Base-by-base conservation (phyloP, 148 eudicot genomes). In the Rhododendron molle region DNA sequence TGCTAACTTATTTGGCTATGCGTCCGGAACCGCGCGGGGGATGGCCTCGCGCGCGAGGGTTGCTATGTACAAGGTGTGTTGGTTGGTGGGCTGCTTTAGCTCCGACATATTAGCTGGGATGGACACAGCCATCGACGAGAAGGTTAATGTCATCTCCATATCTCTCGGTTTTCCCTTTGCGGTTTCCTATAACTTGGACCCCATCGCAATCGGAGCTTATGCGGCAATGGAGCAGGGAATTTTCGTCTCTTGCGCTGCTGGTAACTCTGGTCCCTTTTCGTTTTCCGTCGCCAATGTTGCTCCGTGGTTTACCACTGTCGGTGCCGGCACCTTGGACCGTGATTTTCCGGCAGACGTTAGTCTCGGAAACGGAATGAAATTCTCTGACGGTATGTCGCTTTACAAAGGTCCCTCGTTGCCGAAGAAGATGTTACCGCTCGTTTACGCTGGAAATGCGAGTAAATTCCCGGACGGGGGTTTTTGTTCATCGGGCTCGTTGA, bases 61-160 rank as follows among this genome's bases (percentile, higher is more conserved):
- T 5, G 96, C 96, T 0, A 88, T 78, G 0, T 94, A 92, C 80
- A 94, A 94, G 80, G 96, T 92, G 15, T 94, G 96, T 46, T 94
- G 94, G 94, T 11, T 18, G 2, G 90, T 87, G 7, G 94, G 92
- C 3, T 94, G 96, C 82, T 89, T 90, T 28, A 89, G 92, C 82
- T 89, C 96, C 2, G 94, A 94, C 79, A 92, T 92, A 30, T 47
- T 94, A 5, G 90, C 89, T 12, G 96, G 90, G 4, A 91, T 94
- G 60, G 96, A 94, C 9, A 87, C 78, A 49, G 94, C 93, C 2
- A 90, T 94, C 11, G 89, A 86, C 2, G 96, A 94, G 52, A 77
- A 82, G 11, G 94, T 94, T 26, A 89, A 92, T 26, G 93, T 94
- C 40, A 60, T 94, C 26, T 94, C 96, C 0, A 23, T 94, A 26